phyloP scores from a whole-genome alignment of 2,329 filamentous ascomycete species.

The Talaromyces sp. region DNA sequence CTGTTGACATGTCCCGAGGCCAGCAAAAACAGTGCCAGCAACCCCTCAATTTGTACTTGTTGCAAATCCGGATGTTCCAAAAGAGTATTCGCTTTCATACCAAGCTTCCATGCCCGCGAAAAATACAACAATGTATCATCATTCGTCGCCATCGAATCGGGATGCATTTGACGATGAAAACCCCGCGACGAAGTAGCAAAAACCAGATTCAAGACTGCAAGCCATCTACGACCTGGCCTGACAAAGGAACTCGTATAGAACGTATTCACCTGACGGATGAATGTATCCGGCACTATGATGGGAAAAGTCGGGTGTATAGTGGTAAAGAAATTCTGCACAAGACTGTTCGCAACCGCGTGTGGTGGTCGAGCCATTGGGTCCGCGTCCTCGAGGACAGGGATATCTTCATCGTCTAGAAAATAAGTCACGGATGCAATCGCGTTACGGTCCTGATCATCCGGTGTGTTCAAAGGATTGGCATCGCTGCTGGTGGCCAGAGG shows the following conservation, averaged over 20 bases:
- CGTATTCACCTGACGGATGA: constrained; percentile 37
- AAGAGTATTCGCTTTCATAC: constrained; percentile 33
- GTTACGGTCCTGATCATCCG: constrained; percentile 23
- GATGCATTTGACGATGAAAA: constrained; percentile 28
- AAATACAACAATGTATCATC: constrained; percentile 42
- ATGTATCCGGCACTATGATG: constrained; percentile 39
- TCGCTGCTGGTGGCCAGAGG: constrained; percentile 2
- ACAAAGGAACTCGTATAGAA: constrained; percentile 32
- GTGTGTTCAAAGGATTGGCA: constrained; percentile 1
- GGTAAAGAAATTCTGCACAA: constrained; percentile 40
- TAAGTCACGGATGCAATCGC: constrained; percentile 36
- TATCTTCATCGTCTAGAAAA: constrained; percentile 39
- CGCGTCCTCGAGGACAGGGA: constrained; percentile 32
- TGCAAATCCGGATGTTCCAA: constrained; percentile 42
- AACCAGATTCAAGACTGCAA: constrained; percentile 44
- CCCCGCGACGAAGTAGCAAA: constrained; percentile 44
- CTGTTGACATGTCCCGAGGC: constrained; percentile 42
- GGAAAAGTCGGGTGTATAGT: constrained; percentile 42
- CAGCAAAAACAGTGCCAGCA: constrained; percentile 42
- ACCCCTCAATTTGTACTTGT: constrained; percentile 42
- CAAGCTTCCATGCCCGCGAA: constrained; percentile 40
- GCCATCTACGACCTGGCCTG: constrained; percentile 38
- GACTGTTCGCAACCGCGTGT: constrained; percentile 35
- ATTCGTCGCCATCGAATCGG: constrained; percentile 24
- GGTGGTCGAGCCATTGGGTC: constrained; percentile 37